phyloP scores from a whole-genome alignment of 441 rosid genomes.

The Capsella rubella region DNA sequence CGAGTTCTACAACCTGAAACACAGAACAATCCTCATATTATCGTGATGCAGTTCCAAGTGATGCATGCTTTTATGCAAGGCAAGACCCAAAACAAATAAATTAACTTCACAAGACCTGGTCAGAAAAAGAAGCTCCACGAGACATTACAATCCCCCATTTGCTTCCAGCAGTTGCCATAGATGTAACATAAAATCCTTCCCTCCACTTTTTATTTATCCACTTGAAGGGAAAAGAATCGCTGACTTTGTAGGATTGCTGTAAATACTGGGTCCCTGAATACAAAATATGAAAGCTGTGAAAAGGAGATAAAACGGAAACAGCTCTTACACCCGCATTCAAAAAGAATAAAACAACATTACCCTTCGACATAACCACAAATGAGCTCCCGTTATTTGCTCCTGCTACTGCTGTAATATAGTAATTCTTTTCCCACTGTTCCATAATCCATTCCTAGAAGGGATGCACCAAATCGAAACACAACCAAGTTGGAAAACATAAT shows the following conservation, averaged over 20 bases:
- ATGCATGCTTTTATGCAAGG: slow-evolving; percentile 15
- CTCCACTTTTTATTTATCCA: slow-evolving; percentile 99
- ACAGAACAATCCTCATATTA: neutral
- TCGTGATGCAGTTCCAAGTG: slow-evolving; percentile 3
- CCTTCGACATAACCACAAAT: slow-evolving; percentile 87
- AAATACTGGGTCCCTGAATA: slow-evolving; percentile 79
- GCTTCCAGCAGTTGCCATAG: slow-evolving; percentile 96
- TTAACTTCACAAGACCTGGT: slow-evolving; percentile 63
- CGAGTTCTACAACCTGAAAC: slow-evolving; percentile 87
- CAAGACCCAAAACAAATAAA: slow-evolving; percentile 11
- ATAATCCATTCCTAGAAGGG: slow-evolving; percentile 78
- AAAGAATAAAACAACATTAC: slow-evolving; percentile 43
- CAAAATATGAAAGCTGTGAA: slow-evolving; percentile 26
- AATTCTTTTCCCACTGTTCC: slow-evolving; percentile 86
- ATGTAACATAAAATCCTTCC: slow-evolving; percentile 89
- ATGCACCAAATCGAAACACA: neutral
- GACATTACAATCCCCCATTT: slow-evolving; percentile 99
- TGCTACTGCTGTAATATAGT: slow-evolving; percentile 80
- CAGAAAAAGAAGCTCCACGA: slow-evolving; percentile 83
- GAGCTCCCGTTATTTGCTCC: slow-evolving; percentile 84
- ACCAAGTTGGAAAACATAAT: slow-evolving; percentile 24
- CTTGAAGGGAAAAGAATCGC: slow-evolving; percentile 93
- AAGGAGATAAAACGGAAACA: slow-evolving; percentile 9
- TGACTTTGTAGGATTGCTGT: slow-evolving; percentile 97
- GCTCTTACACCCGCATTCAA: slow-evolving; percentile 10